Percentiles rank a stretch among this genome's conserved stretches.
phyloP scores from a whole-genome alignment of 345 rosid genomes.

The Dimocarpus longan region DNA sequence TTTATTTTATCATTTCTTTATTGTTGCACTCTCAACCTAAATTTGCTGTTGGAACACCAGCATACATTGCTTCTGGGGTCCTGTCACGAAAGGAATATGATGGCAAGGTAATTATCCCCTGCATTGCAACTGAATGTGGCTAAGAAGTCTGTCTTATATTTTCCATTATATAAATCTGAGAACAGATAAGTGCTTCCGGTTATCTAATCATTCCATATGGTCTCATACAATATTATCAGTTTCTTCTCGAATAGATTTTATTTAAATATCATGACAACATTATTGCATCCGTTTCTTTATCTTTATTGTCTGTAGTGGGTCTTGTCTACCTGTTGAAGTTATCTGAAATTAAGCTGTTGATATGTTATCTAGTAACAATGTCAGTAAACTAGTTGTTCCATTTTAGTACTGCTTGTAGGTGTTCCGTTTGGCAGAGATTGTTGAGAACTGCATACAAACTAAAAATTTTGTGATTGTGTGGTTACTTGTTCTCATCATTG shows the following conservation, averaged over 20 bases:
- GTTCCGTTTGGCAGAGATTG: background rate
- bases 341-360: background rate
- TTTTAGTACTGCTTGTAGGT: background rate
- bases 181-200: background rate
- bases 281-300: no score
- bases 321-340: background rate
- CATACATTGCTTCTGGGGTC: slow-evolving; percentile 77
- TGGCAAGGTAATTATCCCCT: slow-evolving; percentile 56
- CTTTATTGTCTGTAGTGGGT: background rate
- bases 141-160: background rate
- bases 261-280: background rate
- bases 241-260: background rate
- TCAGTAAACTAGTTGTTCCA: background rate
- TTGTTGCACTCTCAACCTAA: slow-evolving; percentile 70
- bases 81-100: slow-evolving; percentile 65
- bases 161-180: background rate
- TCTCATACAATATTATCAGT: background rate
- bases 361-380: background rate
- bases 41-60: slow-evolving; percentile 79
- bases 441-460: background rate
- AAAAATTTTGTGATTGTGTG: background rate
- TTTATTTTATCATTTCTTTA: slow-evolving; percentile 6
- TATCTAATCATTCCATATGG: background rate
- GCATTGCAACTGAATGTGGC: background rate
- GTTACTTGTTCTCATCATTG: background rate